These are phyloP conservation scores for Thalassiosira livingstoniorum DNA, from an alignment of 352 stramenopile genomes.

Conservation along the genomic window DNA sequence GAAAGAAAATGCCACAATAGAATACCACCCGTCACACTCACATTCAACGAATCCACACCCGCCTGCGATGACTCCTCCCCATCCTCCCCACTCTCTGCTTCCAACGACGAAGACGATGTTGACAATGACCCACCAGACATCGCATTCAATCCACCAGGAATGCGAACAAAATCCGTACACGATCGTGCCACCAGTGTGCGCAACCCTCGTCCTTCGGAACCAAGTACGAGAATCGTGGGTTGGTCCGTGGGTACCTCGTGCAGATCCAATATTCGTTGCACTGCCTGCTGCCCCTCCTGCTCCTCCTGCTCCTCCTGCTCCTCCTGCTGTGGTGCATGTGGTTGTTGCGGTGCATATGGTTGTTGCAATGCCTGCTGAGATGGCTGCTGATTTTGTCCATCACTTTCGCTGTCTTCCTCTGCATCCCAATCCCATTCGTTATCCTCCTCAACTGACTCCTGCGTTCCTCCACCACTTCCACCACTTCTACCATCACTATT, in stretches of 20 bases:
- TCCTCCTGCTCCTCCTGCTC: too few relatives aligned
- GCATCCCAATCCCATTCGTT: slow-evolving; percentile 40
- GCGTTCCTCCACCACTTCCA: neutral
- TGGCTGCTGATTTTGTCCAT: slow-evolving; percentile 12
- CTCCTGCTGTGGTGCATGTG: neutral
- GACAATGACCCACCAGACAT: neutral
- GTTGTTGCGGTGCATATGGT: neutral
- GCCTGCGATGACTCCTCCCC: slow-evolving; percentile 40
- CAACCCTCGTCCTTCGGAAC: slow-evolving; percentile 87
- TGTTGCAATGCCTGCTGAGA: neutral
- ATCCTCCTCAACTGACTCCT: neutral
- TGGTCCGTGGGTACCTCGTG: slow-evolving; percentile 43
- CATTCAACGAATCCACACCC: slow-evolving; percentile 89
- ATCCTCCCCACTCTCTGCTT: neutral
- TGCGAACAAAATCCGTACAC: slow-evolving; percentile 80
- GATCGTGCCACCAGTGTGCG: slow-evolving; percentile 76
- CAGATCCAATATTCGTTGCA: slow-evolving; percentile 73
- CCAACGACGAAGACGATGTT: neutral
- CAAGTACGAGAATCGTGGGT: slow-evolving; percentile 87
- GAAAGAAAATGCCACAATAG: slow-evolving; percentile 55
- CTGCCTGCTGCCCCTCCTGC: too few relatives aligned
- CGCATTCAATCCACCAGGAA: slow-evolving; percentile 54
- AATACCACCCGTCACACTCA: slow-evolving; percentile 88
- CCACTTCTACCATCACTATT: neutral
- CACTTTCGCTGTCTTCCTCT: slow-evolving; percentile 15